These are phyloP conservation scores for Irpex rosettiformis DNA, from an alignment of 1,284 basidiomycete genomes.

Conservation along the genomic window DNA sequence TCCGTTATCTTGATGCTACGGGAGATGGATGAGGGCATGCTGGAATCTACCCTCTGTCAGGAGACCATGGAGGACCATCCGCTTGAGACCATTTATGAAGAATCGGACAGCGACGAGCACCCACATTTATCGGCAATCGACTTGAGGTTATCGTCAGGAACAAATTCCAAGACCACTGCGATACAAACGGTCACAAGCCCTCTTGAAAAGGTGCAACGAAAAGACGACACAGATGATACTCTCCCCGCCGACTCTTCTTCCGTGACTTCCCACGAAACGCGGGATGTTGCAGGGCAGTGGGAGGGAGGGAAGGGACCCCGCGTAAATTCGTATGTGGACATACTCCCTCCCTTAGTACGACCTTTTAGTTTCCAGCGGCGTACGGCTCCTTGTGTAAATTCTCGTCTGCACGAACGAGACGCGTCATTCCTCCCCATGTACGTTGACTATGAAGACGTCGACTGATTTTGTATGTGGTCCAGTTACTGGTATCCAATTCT, in stretches of 20 bases:
- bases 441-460: background rate
- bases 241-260: background rate
- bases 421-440: background rate
- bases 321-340: background rate
- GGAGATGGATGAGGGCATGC: background rate
- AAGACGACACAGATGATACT: background rate
- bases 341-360: background rate
- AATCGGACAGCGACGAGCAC: background rate
- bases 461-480: background rate
- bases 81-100: conserved; percentile 1
- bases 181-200: too few species aligned
- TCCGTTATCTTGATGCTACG: background rate
- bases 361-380: background rate
- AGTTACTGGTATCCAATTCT: background rate
- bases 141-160: background rate
- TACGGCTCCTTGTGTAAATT: background rate
- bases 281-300: background rate
- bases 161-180: background rate
- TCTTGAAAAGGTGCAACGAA: background rate
- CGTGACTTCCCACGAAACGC: background rate
- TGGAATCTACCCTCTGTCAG: background rate
- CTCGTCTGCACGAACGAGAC: background rate
- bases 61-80: background rate
- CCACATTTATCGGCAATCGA: background rate
- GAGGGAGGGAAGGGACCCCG: background rate